Conservation (phyloP, 2,329 filamentous ascomycete species). For the Gnomoniopsis smithogilvyi region DNA sequence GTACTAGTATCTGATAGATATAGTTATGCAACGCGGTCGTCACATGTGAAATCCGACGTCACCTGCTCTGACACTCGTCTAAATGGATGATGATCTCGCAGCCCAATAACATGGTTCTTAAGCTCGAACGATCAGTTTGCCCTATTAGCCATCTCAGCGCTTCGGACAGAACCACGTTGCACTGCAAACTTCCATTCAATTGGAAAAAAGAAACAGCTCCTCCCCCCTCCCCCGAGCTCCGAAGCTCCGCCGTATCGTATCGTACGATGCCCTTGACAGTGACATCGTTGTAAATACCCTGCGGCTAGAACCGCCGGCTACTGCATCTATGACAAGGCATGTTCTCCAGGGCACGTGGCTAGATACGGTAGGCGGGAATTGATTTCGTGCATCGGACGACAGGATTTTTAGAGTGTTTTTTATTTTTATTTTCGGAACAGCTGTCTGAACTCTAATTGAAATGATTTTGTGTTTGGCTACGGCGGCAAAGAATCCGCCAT, state of each 20-base stretch:
- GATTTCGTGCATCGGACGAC: background rate
- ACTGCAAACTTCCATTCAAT: background rate
- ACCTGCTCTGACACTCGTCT: background rate
- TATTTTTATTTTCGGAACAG: background rate
- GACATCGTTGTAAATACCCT: background rate
- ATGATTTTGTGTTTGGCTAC: too few relatives aligned
- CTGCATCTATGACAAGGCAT: background rate
- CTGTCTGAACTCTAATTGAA: background rate
- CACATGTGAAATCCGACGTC: background rate
- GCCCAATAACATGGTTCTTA: background rate
- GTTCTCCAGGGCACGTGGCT: background rate
- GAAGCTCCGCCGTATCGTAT: background rate
- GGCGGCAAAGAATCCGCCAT: too few relatives aligned
- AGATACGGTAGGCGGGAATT: background rate
- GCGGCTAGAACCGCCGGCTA: background rate
- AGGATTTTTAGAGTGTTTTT: background rate
- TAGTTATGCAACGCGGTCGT: background rate
- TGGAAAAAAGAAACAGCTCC: too few relatives aligned
- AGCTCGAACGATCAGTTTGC: too few relatives aligned
- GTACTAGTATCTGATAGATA: background rate
- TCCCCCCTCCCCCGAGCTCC: background rate
- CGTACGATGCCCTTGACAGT: background rate
- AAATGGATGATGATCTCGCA: background rate
- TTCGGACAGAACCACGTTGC: background rate
- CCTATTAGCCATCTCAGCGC: background rate